Conservation (phyloP, 169 alveolate genomes). For the Plasmodium chabaudi region DNA sequence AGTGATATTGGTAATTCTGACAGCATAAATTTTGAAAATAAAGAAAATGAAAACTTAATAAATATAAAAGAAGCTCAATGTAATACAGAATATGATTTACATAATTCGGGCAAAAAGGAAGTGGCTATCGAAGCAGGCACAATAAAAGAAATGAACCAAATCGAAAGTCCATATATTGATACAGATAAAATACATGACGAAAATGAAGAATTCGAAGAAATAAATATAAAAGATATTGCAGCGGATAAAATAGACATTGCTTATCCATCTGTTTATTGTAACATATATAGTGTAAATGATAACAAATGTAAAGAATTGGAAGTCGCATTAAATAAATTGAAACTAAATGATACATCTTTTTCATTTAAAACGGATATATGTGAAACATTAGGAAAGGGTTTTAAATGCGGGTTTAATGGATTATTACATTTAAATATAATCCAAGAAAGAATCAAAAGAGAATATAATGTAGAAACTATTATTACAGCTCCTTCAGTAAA, state of each 20-base stretch:
- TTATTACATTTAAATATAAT: slow-evolving; percentile 95
- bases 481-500: slow-evolving; percentile 93
- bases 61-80: background rate
- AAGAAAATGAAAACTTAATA: background rate
- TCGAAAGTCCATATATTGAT: slow-evolving; percentile 1
- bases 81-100: background rate
- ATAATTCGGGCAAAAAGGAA: background rate
- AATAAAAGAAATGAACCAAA: background rate
- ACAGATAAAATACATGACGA: background rate
- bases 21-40: background rate
- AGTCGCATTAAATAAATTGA: slow-evolving; percentile 89
- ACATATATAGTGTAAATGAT: slow-evolving; percentile 91
- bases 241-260: slow-evolving; percentile 79
- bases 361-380: slow-evolving; percentile 88
- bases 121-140: background rate
- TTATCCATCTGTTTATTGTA: slow-evolving; percentile 93
- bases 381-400: slow-evolving; percentile 94
- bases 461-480: slow-evolving; percentile 88
- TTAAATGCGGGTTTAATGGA: slow-evolving; percentile 96
- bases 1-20: background rate
- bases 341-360: slow-evolving; percentile 92
- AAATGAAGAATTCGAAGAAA: background rate
- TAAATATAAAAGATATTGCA: slow-evolving; percentile 35
- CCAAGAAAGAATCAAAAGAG: slow-evolving; percentile 93
- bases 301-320: slow-evolving; percentile 79